Evolutionary conservation across 2,329 filamentous ascomycete genomes (phyloP).

Genomic region (Colletotrichum lupini): DNA sequence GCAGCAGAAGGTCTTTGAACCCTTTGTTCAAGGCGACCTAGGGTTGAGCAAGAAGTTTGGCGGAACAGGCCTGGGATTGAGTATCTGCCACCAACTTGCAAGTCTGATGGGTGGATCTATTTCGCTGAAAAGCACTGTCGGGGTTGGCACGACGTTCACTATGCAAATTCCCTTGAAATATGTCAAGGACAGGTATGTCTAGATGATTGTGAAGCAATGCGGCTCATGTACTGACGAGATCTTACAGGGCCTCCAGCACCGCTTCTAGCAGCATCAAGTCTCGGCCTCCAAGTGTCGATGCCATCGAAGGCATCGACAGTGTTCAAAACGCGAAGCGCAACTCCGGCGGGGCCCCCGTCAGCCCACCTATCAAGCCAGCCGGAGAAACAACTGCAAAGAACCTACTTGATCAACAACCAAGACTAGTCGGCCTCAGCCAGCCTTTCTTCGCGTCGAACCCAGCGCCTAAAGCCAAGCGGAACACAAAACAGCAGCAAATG

Average conservation of each 20-base stretch:
- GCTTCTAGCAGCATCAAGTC: slow-evolving; percentile 65
- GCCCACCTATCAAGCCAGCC: slow-evolving; percentile 26
- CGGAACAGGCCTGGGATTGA: slow-evolving; percentile 87
- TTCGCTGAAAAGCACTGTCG: slow-evolving; percentile 75
- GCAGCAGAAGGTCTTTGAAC: slow-evolving; percentile 88
- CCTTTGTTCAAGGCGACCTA: slow-evolving; percentile 93
- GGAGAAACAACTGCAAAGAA: slow-evolving; percentile 51
- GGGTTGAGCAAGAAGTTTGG: slow-evolving; percentile 91
- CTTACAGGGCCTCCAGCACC: slow-evolving; percentile 60
- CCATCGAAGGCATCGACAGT: slow-evolving; percentile 47
- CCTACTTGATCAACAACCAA: slow-evolving; percentile 75
- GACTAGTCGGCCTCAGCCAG: slow-evolving; percentile 83
- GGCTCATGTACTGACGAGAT: slow-evolving; percentile 11
- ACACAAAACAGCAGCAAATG: slow-evolving; percentile 70
- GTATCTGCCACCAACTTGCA: slow-evolving; percentile 89
- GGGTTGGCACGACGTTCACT: slow-evolving; percentile 82
- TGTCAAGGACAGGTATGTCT: slow-evolving; percentile 72
- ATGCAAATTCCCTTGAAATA: slow-evolving; percentile 86
- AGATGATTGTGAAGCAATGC: too few species aligned
- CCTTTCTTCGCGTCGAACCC: slow-evolving; percentile 76
- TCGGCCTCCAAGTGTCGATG: slow-evolving; percentile 58
- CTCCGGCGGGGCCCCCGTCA: slow-evolving; percentile 21
- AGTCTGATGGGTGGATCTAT: slow-evolving; percentile 85
- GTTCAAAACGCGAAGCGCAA: slow-evolving; percentile 26
- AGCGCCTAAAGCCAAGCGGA: slow-evolving; percentile 44